Conservation (phyloP, 768 basidiomycete genomes). For the Pholiota microspora region DNA sequence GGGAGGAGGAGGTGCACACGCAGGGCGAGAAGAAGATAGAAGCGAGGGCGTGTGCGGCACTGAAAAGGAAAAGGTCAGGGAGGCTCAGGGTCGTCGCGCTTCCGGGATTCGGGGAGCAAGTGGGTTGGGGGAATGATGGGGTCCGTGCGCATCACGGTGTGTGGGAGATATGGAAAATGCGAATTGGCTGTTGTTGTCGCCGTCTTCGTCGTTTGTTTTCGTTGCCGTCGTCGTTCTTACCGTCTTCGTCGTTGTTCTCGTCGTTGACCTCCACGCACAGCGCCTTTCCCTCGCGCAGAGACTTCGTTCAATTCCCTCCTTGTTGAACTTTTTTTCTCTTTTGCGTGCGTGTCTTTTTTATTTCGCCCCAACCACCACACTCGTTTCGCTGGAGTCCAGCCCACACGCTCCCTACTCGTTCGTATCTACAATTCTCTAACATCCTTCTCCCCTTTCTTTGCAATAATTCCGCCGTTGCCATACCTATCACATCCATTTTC, state of each 20-base stretch:
- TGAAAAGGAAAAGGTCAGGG: neutral
- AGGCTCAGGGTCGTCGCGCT: neutral
- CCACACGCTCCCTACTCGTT: slow-evolving; percentile 56
- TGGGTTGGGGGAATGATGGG: neutral
- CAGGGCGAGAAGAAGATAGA: no score
- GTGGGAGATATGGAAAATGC: slow-evolving; percentile 13
- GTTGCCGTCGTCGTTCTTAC: slow-evolving; percentile 21
- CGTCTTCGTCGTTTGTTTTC: slow-evolving; percentile 26
- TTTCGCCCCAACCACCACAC: slow-evolving; percentile 41
- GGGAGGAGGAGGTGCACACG: no score
- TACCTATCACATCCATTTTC: slow-evolving; percentile 43
- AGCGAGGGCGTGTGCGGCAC: neutral
- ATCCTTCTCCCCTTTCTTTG: slow-evolving; percentile 44
- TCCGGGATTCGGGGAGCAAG: neutral
- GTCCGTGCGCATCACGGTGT: slow-evolving; percentile 11
- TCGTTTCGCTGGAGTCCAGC: slow-evolving; percentile 37
- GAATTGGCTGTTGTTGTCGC: slow-evolving; percentile 23
- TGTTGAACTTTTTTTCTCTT: slow-evolving; percentile 34
- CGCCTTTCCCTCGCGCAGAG: slow-evolving; percentile 29
- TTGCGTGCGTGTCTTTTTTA: slow-evolving; percentile 38
- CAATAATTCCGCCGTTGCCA: slow-evolving; percentile 46
- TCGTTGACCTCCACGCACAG: slow-evolving; percentile 29
- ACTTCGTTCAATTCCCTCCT: slow-evolving; percentile 33
- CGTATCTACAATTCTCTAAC: slow-evolving; percentile 47
- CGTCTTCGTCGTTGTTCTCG: slow-evolving; percentile 30